Base-by-base conservation (phyloP, 768 basidiomycete genomes). In the Coprinopsis cinerea region DNA sequence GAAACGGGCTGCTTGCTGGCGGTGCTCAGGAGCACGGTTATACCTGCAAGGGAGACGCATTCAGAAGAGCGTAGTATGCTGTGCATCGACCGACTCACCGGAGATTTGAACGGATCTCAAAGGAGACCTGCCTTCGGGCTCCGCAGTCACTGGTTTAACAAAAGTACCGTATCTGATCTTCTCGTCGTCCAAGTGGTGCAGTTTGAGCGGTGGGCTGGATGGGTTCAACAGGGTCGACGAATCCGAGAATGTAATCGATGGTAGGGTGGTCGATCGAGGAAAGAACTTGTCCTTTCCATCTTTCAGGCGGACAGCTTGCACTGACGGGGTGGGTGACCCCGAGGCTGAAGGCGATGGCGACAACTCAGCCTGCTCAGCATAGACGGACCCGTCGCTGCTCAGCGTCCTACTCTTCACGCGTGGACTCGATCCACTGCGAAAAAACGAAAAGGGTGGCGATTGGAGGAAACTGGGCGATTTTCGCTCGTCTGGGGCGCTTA, bases 11-110 rank as follows among this genome's bases (percentile, higher is more conserved):
- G 39, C 23, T 44, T 52, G 11, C 28, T 32, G 1, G 27, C 25
- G 25, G 42, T 35, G 32, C 40, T 36, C 20, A 50, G 34, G 5
- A 46, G 20, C 11, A 54, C 44, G 18, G 47, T 49, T 10, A 57
- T 52, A 13, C 44, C 53, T 57, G n/a, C n/a, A n/a, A 40, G 9
- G 46, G 17, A 39, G 22, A 17, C 39, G n/a, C 11, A 20, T n/a
- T 35, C 18, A 45, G 18, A 44, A 35, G 34, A 9, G 45, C 37
- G 40, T 13, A 45, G 39, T 30, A 47, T 23, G 17, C 6, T 47
- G 30, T 41, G 42, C 14, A 47, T 24, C 18, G 61, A 43, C 13
- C 23, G 17, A 28, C 41, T 17, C 23, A 43, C 41, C 41, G 22
- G 41, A 43, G 41, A 43, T 22, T 17, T 43, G 41, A 17, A 43